Conservation (phyloP, 495 filamentous ascomycete species). For the Neurospora sp. region DNA sequence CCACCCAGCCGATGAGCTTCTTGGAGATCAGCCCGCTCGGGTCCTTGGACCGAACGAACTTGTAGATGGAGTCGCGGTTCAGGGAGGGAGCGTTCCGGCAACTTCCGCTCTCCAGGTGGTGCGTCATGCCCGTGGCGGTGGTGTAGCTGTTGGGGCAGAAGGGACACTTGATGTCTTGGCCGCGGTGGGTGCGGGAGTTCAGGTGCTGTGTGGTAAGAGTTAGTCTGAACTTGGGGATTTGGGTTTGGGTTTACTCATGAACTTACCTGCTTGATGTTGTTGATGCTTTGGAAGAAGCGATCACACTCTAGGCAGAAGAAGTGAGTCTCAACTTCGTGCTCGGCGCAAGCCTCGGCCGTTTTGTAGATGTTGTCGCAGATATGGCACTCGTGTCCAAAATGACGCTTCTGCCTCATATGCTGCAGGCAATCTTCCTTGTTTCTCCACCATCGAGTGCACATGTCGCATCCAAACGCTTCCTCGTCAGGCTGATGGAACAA, state of each 20-base stretch:
- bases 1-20: slow-evolving; percentile 22
- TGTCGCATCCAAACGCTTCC: too few relatives aligned
- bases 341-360: too few relatives aligned
- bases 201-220: slow-evolving; percentile 12
- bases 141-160: slow-evolving; percentile 19
- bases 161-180: slow-evolving; percentile 16
- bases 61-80: slow-evolving; percentile 22
- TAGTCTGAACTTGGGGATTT: neutral
- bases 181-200: slow-evolving; percentile 20
- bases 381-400: neutral
- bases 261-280: neutral
- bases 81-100: slow-evolving; percentile 12
- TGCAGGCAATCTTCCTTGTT: too few relatives aligned
- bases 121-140: slow-evolving; percentile 22
- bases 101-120: slow-evolving; percentile 22
- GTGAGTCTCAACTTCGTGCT: neutral
- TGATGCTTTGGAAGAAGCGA: neutral
- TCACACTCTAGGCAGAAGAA: neutral
- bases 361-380: neutral
- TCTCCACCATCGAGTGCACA: too few relatives aligned
- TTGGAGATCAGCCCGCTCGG: slow-evolving; percentile 23
- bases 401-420: neutral
- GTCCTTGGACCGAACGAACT: slow-evolving; percentile 20
- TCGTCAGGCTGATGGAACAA: too few relatives aligned
- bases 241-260: neutral